phyloP scores from a whole-genome alignment of 495 filamentous ascomycete species.

The Jackrogersella minutella region DNA sequence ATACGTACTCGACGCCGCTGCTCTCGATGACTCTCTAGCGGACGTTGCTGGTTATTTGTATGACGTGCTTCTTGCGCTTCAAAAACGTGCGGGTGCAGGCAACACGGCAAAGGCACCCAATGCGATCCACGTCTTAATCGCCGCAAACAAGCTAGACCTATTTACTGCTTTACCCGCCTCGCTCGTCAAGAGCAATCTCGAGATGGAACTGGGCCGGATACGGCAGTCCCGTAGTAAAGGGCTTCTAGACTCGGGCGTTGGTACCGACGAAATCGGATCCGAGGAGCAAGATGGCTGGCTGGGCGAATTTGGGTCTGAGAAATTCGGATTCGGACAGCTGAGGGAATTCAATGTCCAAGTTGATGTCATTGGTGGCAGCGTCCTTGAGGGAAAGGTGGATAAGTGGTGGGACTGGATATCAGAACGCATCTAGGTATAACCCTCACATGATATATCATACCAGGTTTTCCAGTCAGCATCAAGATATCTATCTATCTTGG shows the following conservation, averaged over 20 bases:
- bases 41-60: slow-evolving; percentile 71
- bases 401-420: slow-evolving; percentile 91
- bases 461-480: neutral
- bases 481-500: neutral
- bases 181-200: slow-evolving; percentile 77
- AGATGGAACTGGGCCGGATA: slow-evolving; percentile 83
- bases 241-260: slow-evolving; percentile 76
- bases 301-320: slow-evolving; percentile 76
- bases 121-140: slow-evolving; percentile 78
- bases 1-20: slow-evolving; percentile 87
- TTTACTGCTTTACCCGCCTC: slow-evolving; percentile 89
- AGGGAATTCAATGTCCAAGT: slow-evolving; percentile 82
- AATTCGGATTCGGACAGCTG: slow-evolving; percentile 82
- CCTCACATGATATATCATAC: neutral
- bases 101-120: slow-evolving; percentile 66
- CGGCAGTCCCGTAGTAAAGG: slow-evolving; percentile 80
- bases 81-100: slow-evolving; percentile 70
- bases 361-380: slow-evolving; percentile 80
- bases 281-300: slow-evolving; percentile 83
- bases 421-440: slow-evolving; percentile 43
- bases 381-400: slow-evolving; percentile 73
- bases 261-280: slow-evolving; percentile 59
- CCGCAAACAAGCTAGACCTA: slow-evolving; percentile 93
- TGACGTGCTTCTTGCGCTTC: slow-evolving; percentile 80
- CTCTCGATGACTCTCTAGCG: slow-evolving; percentile 59